phyloP scores from a whole-genome alignment of 345 rosid species.

The Stellera chamaejasme region DNA sequence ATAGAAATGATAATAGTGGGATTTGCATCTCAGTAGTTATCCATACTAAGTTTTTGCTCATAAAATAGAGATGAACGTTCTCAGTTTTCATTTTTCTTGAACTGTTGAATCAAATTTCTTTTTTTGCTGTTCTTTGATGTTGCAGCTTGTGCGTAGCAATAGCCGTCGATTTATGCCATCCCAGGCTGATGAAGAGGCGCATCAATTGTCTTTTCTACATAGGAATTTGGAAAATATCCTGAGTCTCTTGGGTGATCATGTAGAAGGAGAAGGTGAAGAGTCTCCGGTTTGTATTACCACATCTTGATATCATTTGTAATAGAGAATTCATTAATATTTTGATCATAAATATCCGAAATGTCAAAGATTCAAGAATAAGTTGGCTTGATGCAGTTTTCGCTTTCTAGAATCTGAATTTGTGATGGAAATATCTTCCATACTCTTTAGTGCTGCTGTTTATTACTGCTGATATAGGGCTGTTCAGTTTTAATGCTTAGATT shows the following conservation, averaged over 20 bases:
- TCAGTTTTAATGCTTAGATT: too few relatives aligned
- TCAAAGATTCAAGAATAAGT: too few relatives aligned
- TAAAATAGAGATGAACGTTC: neutral
- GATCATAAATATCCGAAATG: neutral
- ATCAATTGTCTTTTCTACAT: slow-evolving; percentile 80
- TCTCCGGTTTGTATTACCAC: slow-evolving; percentile 46
- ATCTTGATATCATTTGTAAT: slow-evolving; percentile 1
- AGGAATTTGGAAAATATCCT: slow-evolving; percentile 76
- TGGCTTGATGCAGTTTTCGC: too few relatives aligned
- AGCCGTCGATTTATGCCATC: slow-evolving; percentile 91
- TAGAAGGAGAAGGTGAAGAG: slow-evolving; percentile 76
- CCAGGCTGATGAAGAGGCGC: slow-evolving; percentile 88
- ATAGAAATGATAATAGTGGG: neutral
- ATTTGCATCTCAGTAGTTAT: neutral
- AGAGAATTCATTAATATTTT: neutral
- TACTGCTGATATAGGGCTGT: too few relatives aligned
- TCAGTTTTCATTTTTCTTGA: neutral
- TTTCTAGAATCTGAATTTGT: too few relatives aligned
- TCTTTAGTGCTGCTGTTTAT: too few relatives aligned
- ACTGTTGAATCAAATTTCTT: slow-evolving; percentile 3
- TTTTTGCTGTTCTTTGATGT: slow-evolving; percentile 5
- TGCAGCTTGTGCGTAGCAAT: slow-evolving; percentile 90
- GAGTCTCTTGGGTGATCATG: slow-evolving; percentile 74
- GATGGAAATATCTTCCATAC: neutral
- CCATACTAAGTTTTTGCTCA: neutral